Conservation (phyloP, 768 basidiomycete species). For the Auriscalpium microsporum region DNA sequence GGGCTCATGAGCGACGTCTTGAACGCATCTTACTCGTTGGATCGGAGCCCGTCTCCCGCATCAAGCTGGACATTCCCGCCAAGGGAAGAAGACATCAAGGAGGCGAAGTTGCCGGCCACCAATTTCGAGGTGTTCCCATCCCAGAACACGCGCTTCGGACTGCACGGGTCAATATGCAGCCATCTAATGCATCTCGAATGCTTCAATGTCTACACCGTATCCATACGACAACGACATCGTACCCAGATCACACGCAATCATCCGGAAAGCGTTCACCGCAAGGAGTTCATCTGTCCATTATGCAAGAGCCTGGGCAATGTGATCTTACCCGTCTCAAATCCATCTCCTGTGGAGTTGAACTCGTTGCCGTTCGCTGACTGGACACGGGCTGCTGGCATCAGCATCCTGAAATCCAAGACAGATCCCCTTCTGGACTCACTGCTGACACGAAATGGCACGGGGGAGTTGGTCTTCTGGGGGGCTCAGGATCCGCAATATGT, state of each 20-base stretch:
- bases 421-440: conserved; percentile 63
- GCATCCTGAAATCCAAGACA: conserved; percentile 77
- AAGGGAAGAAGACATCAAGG: conserved; percentile 37
- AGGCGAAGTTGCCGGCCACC: conserved; percentile 31
- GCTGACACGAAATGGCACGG: conserved; percentile 72
- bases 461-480: conserved; percentile 85
- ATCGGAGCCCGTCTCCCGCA: conserved; percentile 34
- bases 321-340: conserved; percentile 70
- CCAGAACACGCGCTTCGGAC: conserved; percentile 71
- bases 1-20: conserved; percentile 67
- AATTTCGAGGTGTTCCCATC: conserved; percentile 71
- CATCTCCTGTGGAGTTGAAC: conserved; percentile 42
- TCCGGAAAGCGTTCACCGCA: conserved; percentile 87
- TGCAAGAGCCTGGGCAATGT: conserved; percentile 97
- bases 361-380: conserved; percentile 71
- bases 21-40: conserved; percentile 53
- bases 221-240: conserved; percentile 81
- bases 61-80: conserved; percentile 41
- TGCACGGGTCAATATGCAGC: conserved; percentile 82
- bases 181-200: conserved; percentile 98
- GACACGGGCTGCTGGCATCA: conserved; percentile 85
- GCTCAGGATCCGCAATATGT: conserved; percentile 71
- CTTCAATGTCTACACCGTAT: conserved; percentile 82
- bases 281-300: conserved; percentile 93
- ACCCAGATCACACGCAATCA: conserved; percentile 87